Evolutionary conservation across 345 rosid species (phyloP).

Genomic region (Lepidium didymum): DNA sequence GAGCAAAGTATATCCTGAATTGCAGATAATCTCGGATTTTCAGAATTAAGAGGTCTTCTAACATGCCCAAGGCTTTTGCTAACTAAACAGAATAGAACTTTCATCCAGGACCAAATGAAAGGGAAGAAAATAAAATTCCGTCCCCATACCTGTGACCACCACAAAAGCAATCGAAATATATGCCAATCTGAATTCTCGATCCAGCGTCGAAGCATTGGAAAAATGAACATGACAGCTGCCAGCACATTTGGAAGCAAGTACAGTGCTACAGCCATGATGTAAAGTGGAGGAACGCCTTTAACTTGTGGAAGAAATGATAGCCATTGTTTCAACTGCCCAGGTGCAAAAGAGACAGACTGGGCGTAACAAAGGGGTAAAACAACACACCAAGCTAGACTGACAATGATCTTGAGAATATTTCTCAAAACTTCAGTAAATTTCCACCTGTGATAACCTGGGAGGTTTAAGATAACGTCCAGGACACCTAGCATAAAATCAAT

Average conservation of each 20-base stretch:
- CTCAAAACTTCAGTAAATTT: slow-evolving; percentile 68
- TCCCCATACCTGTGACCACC: slow-evolving; percentile 94
- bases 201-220: slow-evolving; percentile 95
- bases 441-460: slow-evolving; percentile 96
- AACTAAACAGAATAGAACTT: neutral
- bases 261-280: slow-evolving; percentile 64
- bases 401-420: slow-evolving; percentile 64
- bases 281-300: slow-evolving; percentile 69
- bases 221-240: slow-evolving; percentile 73
- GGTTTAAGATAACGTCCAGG: slow-evolving; percentile 79
- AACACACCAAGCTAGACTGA: slow-evolving; percentile 68
- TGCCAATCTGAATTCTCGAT: slow-evolving; percentile 98
- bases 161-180: slow-evolving; percentile 71
- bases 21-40: neutral
- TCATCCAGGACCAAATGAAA: slow-evolving; percentile 3
- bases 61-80: slow-evolving; percentile 5
- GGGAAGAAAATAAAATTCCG: neutral
- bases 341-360: slow-evolving; percentile 46
- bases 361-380: slow-evolving; percentile 72
- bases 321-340: slow-evolving; percentile 33
- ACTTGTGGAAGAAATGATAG: slow-evolving; percentile 53
- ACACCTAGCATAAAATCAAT: slow-evolving; percentile 46
- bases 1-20: neutral
- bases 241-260: slow-evolving; percentile 80
- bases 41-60: neutral